Percentiles rank a stretch among this genome's conserved stretches.
These are phyloP conservation scores for Pezizomycotina sp. DNA, from an alignment of 2,329 filamentous ascomycete genomes.

Conservation along the genomic window DNA sequence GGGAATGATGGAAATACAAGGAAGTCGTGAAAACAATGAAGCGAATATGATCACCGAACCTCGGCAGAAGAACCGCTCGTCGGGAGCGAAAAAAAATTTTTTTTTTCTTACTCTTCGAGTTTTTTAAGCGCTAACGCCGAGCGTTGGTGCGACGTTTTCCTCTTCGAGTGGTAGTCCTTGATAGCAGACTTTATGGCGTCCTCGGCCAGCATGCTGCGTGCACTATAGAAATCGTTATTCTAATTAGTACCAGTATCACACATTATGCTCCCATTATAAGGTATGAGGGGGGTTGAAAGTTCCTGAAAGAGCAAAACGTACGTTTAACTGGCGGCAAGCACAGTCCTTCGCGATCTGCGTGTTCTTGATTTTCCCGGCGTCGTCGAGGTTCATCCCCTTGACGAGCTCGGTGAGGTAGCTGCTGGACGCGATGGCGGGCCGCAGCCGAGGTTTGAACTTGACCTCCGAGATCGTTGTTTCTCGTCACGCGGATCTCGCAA, in stretches of 20 bases:
- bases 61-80: too few relatives aligned
- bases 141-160: conserved; percentile 30
- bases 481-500: conserved; percentile 86
- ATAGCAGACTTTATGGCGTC: conserved; percentile 88
- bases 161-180: conserved; percentile 80
- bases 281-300: not conserved
- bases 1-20: too few relatives aligned
- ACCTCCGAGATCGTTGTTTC: conserved; percentile 83
- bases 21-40: too few relatives aligned
- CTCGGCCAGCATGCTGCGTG: conserved; percentile 83
- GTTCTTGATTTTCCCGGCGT: conserved; percentile 83
- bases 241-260: not conserved
- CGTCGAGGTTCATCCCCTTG: conserved; percentile 86
- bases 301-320: conserved; percentile 38
- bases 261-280: conserved; percentile 1
- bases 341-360: conserved; percentile 96
- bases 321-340: conserved; percentile 76
- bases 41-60: too few relatives aligned
- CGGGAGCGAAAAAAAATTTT: too few relatives aligned
- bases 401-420: conserved; percentile 92
- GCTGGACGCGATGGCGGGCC: conserved; percentile 84
- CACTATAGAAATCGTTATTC: conserved; percentile 35
- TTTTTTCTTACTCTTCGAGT: conserved; percentile 4
- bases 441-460: conserved; percentile 93
- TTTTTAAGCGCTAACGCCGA: conserved; percentile 19